A percentile compares a stretch with the other conserved stretches of the same genome.
Conservation (phyloP, 1,284 basidiomycete genomes). For the Microbotryum silenes-acaulis region DNA sequence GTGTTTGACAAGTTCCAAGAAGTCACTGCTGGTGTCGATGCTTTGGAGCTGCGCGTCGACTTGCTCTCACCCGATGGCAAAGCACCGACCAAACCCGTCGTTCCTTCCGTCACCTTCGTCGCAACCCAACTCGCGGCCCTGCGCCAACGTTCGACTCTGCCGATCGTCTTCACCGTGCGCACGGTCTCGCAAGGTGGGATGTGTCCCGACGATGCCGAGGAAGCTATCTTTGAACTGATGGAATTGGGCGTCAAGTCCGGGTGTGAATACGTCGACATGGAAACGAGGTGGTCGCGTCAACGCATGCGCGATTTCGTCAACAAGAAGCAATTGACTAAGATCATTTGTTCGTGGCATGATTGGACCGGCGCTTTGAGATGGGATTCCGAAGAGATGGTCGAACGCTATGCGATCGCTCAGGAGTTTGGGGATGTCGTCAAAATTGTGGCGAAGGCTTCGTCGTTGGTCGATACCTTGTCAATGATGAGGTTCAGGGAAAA, state of each 20-base stretch:
- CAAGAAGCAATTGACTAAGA: slow-evolving; percentile 62
- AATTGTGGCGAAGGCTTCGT: slow-evolving; percentile 75
- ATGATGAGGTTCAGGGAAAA: slow-evolving; percentile 60
- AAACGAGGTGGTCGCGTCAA: slow-evolving; percentile 65
- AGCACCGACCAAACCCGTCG: slow-evolving; percentile 47
- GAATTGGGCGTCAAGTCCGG: slow-evolving; percentile 71
- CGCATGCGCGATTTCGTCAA: slow-evolving; percentile 55
- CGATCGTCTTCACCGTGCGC: slow-evolving; percentile 86
- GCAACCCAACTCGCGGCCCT: slow-evolving; percentile 72
- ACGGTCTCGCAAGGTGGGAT: slow-evolving; percentile 83
- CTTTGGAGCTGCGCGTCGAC: slow-evolving; percentile 87
- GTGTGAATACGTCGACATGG: slow-evolving; percentile 89
- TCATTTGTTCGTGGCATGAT: slow-evolving; percentile 93
- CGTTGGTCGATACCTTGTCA: slow-evolving; percentile 68
- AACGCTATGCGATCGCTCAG: slow-evolving; percentile 60
- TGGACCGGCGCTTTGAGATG: slow-evolving; percentile 80
- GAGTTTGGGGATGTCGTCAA: slow-evolving; percentile 81
- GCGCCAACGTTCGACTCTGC: slow-evolving; percentile 67
- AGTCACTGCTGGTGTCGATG: slow-evolving; percentile 61
- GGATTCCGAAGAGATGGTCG: slow-evolving; percentile 59
- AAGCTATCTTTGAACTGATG: slow-evolving; percentile 70
- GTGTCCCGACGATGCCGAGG: slow-evolving; percentile 70
- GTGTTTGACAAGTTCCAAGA: slow-evolving; percentile 53
- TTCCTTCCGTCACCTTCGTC: slow-evolving; percentile 68
- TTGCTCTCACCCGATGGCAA: slow-evolving; percentile 56